Evolutionary conservation across 257 asterid species (phyloP), one percentile per base, ranked within the genome.

Genomic region (Lycium barbarum): DNA sequence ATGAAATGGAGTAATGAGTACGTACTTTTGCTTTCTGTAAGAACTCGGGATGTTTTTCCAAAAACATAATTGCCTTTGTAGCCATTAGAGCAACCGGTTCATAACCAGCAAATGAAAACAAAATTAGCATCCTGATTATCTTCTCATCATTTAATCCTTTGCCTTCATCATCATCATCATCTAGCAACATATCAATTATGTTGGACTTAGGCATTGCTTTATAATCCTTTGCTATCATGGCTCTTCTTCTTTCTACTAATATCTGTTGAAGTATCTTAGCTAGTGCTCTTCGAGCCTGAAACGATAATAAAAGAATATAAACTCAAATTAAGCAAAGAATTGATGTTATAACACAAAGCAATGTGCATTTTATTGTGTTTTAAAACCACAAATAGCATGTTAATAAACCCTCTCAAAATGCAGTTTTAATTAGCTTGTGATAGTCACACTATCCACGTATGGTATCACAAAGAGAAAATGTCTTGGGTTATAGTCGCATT

Each of bases 201-300:
- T 83, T 62, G 35, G 51, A 57, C 33, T 57, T 83, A 14, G 58
- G 26, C 59, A 20, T 70, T 36, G 81, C 17, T 51, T 55, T 36
- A 12, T 33, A 36, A 65, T 57, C 26, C 18, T 36, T 47, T 26
- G 54, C 40, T 2, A n/a, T 12, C 82, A 54, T 70, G 67, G 10
- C 35, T 79, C 53, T 73, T 18, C 86, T 83, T 43, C 86, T 83
- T 57, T 71, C 38, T n/a, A n/a, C 35, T 6, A 83, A 36, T 54
- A 40, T 2, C 9, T 63, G 58, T 43, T 33, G 22, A 58, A 83
- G 72, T 43, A 49, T 38, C 14, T 26, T 11, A 12, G 26, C 22
- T 40, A 83, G n/a, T 53, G 10, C 36, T 40, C 62, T 57, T n/a
- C 86, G 49, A 51, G 86, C 86, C 86, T 82, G 59, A 54, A 54